A percentile compares a stretch with the other conserved stretches of the same genome.
Conservation (phyloP, 148 eudicot species). For the Rhododendron ferrugineum region DNA sequence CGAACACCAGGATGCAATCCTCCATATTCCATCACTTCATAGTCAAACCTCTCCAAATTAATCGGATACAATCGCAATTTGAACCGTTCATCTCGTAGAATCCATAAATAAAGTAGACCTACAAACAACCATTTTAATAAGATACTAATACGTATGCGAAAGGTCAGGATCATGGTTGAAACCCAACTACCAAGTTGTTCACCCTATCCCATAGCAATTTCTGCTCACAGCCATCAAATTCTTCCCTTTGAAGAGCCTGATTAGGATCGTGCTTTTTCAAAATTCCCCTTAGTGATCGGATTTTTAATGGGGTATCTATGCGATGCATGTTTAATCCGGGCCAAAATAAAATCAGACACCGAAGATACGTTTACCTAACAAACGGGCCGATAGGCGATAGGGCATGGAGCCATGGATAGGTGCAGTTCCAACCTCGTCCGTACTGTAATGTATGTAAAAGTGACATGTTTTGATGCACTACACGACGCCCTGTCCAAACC, state of each 20-base stretch:
- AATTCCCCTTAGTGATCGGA: neutral
- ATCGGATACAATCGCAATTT: neutral
- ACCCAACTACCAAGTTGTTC: too few species aligned
- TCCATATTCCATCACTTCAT: neutral
- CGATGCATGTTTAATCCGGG: neutral
- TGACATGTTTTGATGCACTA: neutral
- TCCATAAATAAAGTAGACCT: neutral
- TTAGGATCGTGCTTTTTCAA: neutral
- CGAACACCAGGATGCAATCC: neutral
- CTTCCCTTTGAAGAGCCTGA: neutral
- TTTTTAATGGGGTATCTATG: neutral
- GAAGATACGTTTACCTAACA: neutral
- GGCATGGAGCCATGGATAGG: neutral
- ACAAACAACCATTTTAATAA: too few species aligned
- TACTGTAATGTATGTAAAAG: neutral
- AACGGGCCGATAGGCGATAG: neutral
- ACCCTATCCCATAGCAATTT: too few species aligned
- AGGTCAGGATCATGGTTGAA: too few species aligned
- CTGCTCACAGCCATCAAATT: neutral
- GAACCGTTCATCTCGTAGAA: neutral
- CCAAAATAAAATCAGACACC: neutral
- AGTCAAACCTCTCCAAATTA: neutral
- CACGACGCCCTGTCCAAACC: neutral
- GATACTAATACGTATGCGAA: too few species aligned
- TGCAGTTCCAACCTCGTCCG: neutral